Percentiles rank a stretch among this genome's conserved stretches.
Evolutionary conservation across 2,329 filamentous ascomycete species (phyloP).

Genomic region (Diaporthe eres): DNA sequence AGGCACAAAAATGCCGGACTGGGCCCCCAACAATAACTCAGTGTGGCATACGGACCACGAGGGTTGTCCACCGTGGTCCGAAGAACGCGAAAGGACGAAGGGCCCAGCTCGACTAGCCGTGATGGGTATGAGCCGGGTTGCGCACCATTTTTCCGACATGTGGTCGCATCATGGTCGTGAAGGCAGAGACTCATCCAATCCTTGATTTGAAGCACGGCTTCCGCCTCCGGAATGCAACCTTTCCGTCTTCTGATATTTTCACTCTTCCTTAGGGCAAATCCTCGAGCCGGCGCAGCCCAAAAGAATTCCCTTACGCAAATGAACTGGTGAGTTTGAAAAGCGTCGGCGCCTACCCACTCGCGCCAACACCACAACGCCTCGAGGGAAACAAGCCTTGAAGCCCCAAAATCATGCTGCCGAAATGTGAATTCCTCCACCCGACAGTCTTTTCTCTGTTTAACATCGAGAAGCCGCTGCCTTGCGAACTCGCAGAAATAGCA

Average conservation of each 20-base stretch:
- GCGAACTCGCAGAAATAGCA: background rate
- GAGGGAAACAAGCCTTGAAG: no score
- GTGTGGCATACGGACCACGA: background rate
- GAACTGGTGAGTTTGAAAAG: no score
- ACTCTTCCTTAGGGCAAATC: background rate
- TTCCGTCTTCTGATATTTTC: background rate
- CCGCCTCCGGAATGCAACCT: background rate
- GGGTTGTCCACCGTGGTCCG: background rate
- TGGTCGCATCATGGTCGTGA: background rate
- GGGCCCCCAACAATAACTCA: background rate
- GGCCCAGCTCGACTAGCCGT: background rate
- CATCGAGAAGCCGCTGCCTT: background rate
- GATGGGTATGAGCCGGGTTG: background rate
- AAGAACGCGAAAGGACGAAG: background rate
- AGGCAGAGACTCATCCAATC: background rate
- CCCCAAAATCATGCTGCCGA: rapidly evolving
- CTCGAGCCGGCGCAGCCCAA: background rate
- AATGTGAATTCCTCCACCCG: background rate
- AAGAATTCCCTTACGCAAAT: no score
- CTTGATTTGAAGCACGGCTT: background rate
- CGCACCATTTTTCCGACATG: background rate
- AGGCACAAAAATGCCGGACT: background rate
- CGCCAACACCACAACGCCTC: no score
- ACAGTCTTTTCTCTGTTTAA: background rate
- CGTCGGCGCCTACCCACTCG: no score